These are phyloP conservation scores for Rhamnella rubrinervis DNA, from an alignment of 331 rosid species.

Conservation along the genomic window DNA sequence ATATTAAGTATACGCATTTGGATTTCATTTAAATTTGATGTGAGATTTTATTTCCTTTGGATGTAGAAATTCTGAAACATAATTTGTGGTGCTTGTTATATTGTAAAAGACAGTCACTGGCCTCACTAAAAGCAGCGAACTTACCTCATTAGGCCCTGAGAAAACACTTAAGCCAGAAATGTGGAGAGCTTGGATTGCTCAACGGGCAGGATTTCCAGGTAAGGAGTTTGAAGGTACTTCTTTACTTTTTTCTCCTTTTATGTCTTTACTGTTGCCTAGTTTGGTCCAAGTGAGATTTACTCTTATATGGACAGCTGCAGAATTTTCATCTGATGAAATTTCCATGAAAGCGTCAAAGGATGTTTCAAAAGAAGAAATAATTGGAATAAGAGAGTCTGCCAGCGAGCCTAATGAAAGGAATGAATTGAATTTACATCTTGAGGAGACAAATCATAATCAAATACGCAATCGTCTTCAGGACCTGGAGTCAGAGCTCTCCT, in stretches of 20 bases:
- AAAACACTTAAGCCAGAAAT: conserved; percentile 38
- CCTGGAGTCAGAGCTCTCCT: conserved; percentile 65
- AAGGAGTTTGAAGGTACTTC: conserved; percentile 62
- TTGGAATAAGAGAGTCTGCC: conserved; percentile 26
- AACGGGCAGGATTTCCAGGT: conserved; percentile 51
- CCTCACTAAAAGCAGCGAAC: conserved; percentile 34
- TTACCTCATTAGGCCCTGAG: conserved; percentile 38
- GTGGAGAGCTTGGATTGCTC: conserved; percentile 66
- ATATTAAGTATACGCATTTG: neutral
- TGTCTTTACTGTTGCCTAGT: conserved; percentile 1
- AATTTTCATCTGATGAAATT: conserved; percentile 42
- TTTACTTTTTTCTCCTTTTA: conserved; percentile 4
- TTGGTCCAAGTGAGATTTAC: conserved; percentile 24
- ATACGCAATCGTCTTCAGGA: conserved; percentile 49
- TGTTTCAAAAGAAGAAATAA: conserved; percentile 35
- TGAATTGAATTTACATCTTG: conserved; percentile 29
- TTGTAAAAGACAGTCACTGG: conserved; percentile 59
- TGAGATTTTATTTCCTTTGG: conserved; percentile 15
- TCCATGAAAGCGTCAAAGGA: conserved; percentile 23
- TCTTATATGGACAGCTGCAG: conserved; percentile 49
- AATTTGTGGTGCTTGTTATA: conserved; percentile 40
- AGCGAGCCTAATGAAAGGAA: conserved; percentile 21
- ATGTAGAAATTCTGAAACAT: conserved; percentile 38
- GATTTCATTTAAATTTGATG: conserved; percentile 15
- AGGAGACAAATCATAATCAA: conserved; percentile 38